Evolutionary conservation across 2,329 filamentous ascomycete species (phyloP).

Genomic region (Sporothrix variecibatus): DNA sequence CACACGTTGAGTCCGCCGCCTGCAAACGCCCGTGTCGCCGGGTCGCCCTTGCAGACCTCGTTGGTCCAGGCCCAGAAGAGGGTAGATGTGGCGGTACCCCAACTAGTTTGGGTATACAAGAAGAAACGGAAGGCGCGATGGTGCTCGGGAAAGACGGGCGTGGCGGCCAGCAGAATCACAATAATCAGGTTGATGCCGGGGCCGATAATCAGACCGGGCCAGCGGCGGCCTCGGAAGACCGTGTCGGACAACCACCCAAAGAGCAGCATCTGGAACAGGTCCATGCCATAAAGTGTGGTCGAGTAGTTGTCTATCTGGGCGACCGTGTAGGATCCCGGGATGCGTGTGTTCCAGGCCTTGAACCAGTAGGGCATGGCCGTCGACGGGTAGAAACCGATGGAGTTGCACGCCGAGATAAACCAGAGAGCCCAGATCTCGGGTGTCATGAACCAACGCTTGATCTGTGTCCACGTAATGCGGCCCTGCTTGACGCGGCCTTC

Average conservation of each 20-base stretch:
- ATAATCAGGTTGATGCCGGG: not conserved
- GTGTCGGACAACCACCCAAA: constrained; percentile 17
- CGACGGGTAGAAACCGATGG: constrained; percentile 9
- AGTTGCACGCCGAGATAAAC: constrained; percentile 15
- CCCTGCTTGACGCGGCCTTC: constrained; percentile 23
- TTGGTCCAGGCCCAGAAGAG: constrained; percentile 21
- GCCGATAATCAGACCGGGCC: constrained; percentile 4
- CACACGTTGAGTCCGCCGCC: constrained; percentile 9
- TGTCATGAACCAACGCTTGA: constrained; percentile 20
- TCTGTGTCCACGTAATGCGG: not conserved
- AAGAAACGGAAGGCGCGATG: constrained; percentile 12
- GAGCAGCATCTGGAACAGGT: constrained; percentile 7
- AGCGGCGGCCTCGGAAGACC: constrained; percentile 18
- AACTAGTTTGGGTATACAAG: not conserved
- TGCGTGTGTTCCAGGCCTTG: constrained; percentile 22
- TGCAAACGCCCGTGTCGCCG: constrained; percentile 11
- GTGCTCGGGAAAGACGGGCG: constrained; percentile 15
- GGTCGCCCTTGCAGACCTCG: constrained; percentile 15
- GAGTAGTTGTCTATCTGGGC: constrained; percentile 22
- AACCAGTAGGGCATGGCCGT: constrained; percentile 20
- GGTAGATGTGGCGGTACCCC: not conserved
- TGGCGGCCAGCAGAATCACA: not conserved
- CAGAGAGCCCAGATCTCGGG: constrained; percentile 21
- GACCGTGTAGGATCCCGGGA: constrained; percentile 3
- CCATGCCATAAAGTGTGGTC: constrained; percentile 4